Base-by-base conservation (phyloP, 2,329 filamentous ascomycete species). In the Curvularia sp. region DNA sequence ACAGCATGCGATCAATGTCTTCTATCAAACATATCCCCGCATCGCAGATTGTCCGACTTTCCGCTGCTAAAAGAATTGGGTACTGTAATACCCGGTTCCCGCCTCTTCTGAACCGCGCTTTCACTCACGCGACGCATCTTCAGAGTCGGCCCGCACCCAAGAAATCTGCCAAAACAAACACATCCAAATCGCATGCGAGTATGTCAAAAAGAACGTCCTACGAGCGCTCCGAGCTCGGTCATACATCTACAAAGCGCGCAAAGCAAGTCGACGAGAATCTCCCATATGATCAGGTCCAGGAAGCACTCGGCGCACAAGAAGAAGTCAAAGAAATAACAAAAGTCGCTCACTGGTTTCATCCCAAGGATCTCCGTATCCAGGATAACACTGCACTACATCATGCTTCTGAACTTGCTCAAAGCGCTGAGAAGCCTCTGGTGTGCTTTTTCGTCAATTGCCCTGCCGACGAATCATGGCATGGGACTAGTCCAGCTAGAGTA, bases 311-410 rank as follows among this genome's bases (percentile, higher is more conserved):
- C 21, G 67, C 74, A 6, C 80, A 80, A 56, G 68, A 77, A 18
- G 74, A 74, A 34, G 69, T 75, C 10, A 71, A 74, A 19, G 69
- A 78, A 6, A 74, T 77, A 5, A 72, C 69, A n/a, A 80, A 76
- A 57, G 78, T 83, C 0, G 70, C 80, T 5, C 81, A 83, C 59
- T 83, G 81, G 82, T 83, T 83, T 61, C 78, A 81, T n/a, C 79
- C 78, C 55, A 83, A 83, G 59, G 82, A 83, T 53, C 66, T 83
- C 7, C 76, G 82, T 21, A 78, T 80, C 45, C 78, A 83, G 46
- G 82, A 83, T 59, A 84, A 84, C 57, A 79, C 73, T n/a, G 80
- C 73, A 5, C 69, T 83, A 9, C 71, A 81, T 41, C 76, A 80
- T 39, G 82, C 82, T 4, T 79, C 80, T 0, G 66, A 78, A 48